phyloP scores from a whole-genome alignment of 1,284 basidiomycete genomes.

The Puccinia polysora region DNA sequence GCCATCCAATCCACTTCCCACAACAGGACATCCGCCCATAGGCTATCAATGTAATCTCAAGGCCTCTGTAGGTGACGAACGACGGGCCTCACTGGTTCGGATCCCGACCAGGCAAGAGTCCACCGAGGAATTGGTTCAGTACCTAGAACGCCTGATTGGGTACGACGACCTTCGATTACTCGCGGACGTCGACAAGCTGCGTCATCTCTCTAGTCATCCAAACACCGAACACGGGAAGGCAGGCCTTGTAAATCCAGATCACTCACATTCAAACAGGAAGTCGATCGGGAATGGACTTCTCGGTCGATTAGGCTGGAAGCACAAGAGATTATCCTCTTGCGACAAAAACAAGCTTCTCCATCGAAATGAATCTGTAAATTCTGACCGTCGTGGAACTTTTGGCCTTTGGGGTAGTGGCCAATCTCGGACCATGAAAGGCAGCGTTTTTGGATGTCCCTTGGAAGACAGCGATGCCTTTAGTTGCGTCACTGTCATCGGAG shows the following conservation, averaged over 20 bases:
- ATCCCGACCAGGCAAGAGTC: conserved; percentile 1
- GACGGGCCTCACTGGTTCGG: neutral
- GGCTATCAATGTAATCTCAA: conserved; percentile 9
- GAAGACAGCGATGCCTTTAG: conserved; percentile 16
- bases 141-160: conserved; percentile 11
- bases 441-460: conserved; percentile 12
- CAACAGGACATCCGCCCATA: too few species aligned
- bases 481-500: conserved; percentile 51
- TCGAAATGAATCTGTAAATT: neutral
- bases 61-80: neutral
- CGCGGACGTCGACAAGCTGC: conserved; percentile 9
- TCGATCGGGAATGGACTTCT: conserved; percentile 12
- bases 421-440: neutral
- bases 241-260: neutral
- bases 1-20: too few species aligned
- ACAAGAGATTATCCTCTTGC: neutral
- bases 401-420: neutral
- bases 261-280: neutral
- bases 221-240: neutral
- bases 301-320: conserved; percentile 6
- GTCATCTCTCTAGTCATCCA: neutral
- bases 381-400: conserved; percentile 8
- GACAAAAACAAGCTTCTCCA: neutral
- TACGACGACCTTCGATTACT: conserved; percentile 9
- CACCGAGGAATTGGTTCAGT: conserved; percentile 11